Evolutionary conservation across 305 asterid genomes (phyloP), one percentile per base, ranked within the genome.

Genomic region (Solanum hybrid): DNA sequence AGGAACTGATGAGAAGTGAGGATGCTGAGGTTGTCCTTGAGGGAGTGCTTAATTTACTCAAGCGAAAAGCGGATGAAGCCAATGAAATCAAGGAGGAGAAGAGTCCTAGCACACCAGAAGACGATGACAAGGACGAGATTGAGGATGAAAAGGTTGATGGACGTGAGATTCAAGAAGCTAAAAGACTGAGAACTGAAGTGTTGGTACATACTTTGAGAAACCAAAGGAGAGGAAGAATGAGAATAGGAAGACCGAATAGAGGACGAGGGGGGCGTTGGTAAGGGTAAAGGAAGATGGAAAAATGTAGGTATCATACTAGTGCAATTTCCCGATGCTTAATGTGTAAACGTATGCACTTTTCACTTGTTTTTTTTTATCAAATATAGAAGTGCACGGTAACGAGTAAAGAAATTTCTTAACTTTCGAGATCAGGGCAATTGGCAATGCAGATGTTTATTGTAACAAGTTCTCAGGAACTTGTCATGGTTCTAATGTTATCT

Each of bases 1-100:
- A 96, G 90, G 95, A 95, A 69, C 92, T 96, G 89, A 94, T 96
- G 98, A 94, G 96, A 87, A 94, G 86, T 26, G 98, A 94, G 84
- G 94, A 93, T 75, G 90, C 86, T n/a, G 94, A 95, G 40, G 89
- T 90, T 42, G 96, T 94, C 5, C 94, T 95, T 12, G 81, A 92
- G 36, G 97, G 97, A 4, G 95, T 95, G 61, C 18, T 94, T 81
- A 92, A 89, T 88, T 88, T 94, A 93, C 93, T 96, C 13, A 92
- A 94, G 89, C 89, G 90, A 39, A 95, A 92, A 89, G 92, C 90
- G 51, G 85, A 80, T 3, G 90, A 91, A 79, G 64, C 42, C 42
- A 90, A 85, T 57, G 89, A 76, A 6, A 28, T 85, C 88, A 85
- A 85, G 22, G 76, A 85, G 88, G 71, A 85, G 88, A 35, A 78